Evolutionary conservation across 139 green algal genomes (phyloP).

Genomic region (Pycnococcus provasolii): DNA sequence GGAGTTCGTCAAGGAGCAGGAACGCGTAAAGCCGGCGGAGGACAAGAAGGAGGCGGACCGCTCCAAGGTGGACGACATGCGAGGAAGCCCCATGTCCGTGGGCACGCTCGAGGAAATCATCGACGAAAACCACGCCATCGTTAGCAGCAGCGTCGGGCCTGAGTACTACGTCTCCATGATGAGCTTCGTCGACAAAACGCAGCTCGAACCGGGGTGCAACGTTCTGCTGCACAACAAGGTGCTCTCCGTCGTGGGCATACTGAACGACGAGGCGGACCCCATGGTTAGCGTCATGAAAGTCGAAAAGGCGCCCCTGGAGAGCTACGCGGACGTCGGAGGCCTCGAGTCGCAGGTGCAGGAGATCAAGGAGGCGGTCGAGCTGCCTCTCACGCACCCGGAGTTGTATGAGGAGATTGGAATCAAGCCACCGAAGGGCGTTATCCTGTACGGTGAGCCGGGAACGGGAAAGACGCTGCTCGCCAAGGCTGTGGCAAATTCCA

Average conservation of each 20-base stretch:
- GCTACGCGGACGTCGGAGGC: constrained; percentile 92
- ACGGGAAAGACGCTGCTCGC: constrained; percentile 95
- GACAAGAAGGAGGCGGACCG: constrained; percentile 88
- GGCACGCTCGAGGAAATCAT: constrained; percentile 97
- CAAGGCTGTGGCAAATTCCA: constrained; percentile 96
- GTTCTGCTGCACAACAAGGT: constrained; percentile 97
- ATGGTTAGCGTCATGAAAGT: constrained; percentile 99
- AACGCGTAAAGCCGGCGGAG: constrained; percentile 74
- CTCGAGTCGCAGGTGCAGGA: constrained; percentile 91
- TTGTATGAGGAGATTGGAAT: constrained; percentile 99
- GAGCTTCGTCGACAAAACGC: constrained; percentile 95
- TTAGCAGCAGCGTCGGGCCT: constrained; percentile 82
- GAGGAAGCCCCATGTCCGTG: constrained; percentile 84
- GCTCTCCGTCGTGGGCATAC: constrained; percentile 88
- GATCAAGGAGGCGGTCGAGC: constrained; percentile 99
- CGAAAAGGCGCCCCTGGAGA: constrained; percentile 92
- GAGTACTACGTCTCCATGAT: constrained; percentile 98
- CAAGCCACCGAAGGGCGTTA: constrained; percentile 97
- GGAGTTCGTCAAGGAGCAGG: constrained; percentile 94
- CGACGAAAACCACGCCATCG: constrained; percentile 96
- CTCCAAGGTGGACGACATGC: constrained; percentile 89
- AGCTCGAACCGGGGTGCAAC: constrained; percentile 94
- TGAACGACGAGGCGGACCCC: constrained; percentile 94
- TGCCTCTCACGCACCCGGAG: constrained; percentile 96
- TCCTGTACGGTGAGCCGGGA: constrained; percentile 93